phyloP scores from a whole-genome alignment of 2,329 filamentous ascomycete genomes.

The Fusarium pseudonygamai region DNA sequence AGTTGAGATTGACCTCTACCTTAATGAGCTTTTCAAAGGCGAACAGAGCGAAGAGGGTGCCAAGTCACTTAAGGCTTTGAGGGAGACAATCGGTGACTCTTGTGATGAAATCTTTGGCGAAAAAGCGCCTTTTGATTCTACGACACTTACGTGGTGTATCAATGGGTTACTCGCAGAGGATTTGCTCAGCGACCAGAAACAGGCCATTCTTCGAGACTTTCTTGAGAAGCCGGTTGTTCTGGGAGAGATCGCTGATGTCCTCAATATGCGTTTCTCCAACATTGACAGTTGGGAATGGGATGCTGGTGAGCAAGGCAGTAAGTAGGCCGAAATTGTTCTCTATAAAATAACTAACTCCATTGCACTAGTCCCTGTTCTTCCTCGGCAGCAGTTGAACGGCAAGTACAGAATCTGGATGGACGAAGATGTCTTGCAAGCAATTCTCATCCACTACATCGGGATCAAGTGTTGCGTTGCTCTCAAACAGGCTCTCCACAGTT shows the following conservation, averaged over 20 bases:
- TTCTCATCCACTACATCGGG: not conserved
- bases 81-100: not conserved
- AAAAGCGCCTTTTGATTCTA: not conserved
- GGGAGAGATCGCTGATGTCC: not conserved
- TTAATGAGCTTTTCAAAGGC: not conserved
- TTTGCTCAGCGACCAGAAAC: not conserved
- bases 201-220: slow-evolving; percentile 1
- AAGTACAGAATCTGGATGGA: slow-evolving; percentile 9
- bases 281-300: slow-evolving; percentile 3
- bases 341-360: not conserved
- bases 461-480: not conserved
- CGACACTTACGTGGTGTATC: not conserved
- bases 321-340: not conserved
- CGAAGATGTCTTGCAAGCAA: not conserved
- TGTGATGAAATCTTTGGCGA: not conserved
- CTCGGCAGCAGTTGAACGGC: not conserved
- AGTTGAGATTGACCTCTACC: not conserved
- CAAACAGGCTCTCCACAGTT: not conserved
- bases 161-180: not conserved
- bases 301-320: not conserved
- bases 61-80: not conserved
- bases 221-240: not conserved
- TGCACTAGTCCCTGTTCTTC: not conserved
- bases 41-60: not conserved
- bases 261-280: not conserved